Conservation (phyloP, 495 filamentous ascomycete genomes). For the Cercophora scortea region DNA sequence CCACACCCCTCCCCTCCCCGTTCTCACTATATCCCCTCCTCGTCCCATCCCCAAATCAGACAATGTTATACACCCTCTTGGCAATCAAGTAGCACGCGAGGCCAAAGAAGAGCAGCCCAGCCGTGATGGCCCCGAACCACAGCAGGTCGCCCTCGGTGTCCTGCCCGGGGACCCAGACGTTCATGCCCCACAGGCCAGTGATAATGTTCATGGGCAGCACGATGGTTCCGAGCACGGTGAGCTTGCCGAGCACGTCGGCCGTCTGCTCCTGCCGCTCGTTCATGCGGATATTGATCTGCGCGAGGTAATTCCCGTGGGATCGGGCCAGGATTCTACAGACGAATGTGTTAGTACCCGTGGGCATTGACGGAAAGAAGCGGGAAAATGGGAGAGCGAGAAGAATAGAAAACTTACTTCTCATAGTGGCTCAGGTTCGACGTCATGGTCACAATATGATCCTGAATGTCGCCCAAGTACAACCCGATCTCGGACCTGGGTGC, state of each 20-base stretch:
- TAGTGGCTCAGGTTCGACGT: slow-evolving; percentile 90
- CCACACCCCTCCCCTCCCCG: too few relatives aligned
- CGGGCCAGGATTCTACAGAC: slow-evolving; percentile 88
- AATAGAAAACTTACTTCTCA: slow-evolving; percentile 67
- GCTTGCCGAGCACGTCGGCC: slow-evolving; percentile 84
- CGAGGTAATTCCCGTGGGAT: slow-evolving; percentile 93
- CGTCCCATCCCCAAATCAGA: slow-evolving; percentile 18
- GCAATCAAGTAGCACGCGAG: slow-evolving; percentile 71
- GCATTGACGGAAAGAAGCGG: background rate
- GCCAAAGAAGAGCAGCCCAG: slow-evolving; percentile 68
- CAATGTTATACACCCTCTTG: slow-evolving; percentile 58
- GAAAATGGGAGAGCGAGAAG: background rate
- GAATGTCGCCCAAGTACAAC: slow-evolving; percentile 91
- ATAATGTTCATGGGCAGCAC: slow-evolving; percentile 98
- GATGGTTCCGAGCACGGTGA: slow-evolving; percentile 94
- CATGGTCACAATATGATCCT: slow-evolving; percentile 99
- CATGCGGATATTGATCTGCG: slow-evolving; percentile 87
- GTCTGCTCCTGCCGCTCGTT: slow-evolving; percentile 97
- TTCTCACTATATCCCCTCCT: background rate
- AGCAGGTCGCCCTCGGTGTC: slow-evolving; percentile 46
- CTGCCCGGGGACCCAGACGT: slow-evolving; percentile 90
- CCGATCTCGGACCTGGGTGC: slow-evolving; percentile 93
- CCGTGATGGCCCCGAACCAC: slow-evolving; percentile 64
- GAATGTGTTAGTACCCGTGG: slow-evolving; percentile 3
- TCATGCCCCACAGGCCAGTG: slow-evolving; percentile 98